Percentiles rank a stretch among this genome's conserved stretches.
Evolutionary conservation across 768 basidiomycete species (phyloP).

Genomic region (Glaciozyma antarctica): DNA sequence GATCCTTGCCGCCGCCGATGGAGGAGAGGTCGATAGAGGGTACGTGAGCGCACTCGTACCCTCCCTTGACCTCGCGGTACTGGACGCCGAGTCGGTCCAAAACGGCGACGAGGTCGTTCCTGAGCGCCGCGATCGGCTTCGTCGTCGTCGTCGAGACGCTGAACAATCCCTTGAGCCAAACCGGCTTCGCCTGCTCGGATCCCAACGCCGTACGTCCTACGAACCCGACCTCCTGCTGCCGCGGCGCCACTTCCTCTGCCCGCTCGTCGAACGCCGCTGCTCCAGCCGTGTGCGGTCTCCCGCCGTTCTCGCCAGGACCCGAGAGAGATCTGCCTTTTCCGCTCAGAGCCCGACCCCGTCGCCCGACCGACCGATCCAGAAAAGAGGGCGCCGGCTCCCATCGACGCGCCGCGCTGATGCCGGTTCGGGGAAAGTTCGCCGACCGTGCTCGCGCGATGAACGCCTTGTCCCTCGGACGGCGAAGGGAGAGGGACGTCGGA

Average conservation of each 20-base stretch:
- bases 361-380: neutral
- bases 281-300: neutral
- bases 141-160: constrained; percentile 94
- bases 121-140: constrained; percentile 68
- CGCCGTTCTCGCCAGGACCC: neutral
- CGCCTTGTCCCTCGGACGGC: constrained; percentile 22
- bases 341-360: neutral
- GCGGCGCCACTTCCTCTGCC: constrained; percentile 15
- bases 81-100: constrained; percentile 92
- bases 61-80: constrained; percentile 77
- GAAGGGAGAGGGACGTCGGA: constrained; percentile 23
- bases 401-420: constrained; percentile 22
- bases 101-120: constrained; percentile 72
- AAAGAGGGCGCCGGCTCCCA: constrained; percentile 12
- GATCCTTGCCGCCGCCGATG: constrained; percentile 39
- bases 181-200: constrained; percentile 78
- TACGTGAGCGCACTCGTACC: constrained; percentile 91
- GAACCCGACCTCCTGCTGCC: constrained; percentile 7
- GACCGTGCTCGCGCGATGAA: constrained; percentile 22
- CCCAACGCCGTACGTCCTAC: constrained; percentile 4
- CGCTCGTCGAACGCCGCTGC: constrained; percentile 14
- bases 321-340: neutral
- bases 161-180: constrained; percentile 92
- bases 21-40: constrained; percentile 87
- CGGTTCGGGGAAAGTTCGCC: constrained; percentile 22